Evolutionary conservation across 768 basidiomycete species (phyloP).

Genomic region (Mycena rosella): DNA sequence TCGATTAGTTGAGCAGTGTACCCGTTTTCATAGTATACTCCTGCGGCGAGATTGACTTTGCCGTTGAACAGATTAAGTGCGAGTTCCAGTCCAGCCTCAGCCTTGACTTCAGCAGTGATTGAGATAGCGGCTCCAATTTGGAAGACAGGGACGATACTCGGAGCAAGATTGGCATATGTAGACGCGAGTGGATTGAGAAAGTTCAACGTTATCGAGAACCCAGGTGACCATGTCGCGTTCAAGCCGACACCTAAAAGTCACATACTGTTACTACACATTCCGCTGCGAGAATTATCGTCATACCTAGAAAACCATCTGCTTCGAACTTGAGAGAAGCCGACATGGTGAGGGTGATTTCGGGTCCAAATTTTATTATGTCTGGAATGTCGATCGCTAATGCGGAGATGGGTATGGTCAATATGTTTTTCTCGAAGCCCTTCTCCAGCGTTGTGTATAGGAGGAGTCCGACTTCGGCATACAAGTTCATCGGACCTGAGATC

Average conservation of each 20-base stretch:
- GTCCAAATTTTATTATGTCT: neutral
- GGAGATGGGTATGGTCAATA: neutral
- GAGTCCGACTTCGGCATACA: constrained; percentile 2
- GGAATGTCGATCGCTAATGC: neutral
- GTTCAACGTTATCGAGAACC: neutral
- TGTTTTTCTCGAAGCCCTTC: neutral
- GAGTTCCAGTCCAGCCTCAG: neutral
- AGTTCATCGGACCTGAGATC: neutral
- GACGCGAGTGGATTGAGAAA: neutral
- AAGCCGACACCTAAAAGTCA: neutral
- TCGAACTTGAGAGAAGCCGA: neutral
- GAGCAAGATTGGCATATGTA: neutral
- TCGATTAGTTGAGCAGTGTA: neutral
- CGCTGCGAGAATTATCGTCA: neutral
- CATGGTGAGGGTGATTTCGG: neutral
- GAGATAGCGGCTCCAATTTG: neutral
- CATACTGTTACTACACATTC: neutral
- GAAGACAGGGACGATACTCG: neutral
- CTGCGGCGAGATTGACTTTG: neutral
- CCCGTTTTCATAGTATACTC: neutral
- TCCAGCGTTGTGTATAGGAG: neutral
- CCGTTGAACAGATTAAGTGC: neutral
- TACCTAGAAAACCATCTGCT: neutral
- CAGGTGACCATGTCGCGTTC: neutral
- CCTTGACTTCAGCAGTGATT: neutral